Evolutionary conservation across 805 yeast genomes (phyloP), one percentile per base, ranked within the genome.

Genomic region (Saccharomyces cerevisiae): DNA sequence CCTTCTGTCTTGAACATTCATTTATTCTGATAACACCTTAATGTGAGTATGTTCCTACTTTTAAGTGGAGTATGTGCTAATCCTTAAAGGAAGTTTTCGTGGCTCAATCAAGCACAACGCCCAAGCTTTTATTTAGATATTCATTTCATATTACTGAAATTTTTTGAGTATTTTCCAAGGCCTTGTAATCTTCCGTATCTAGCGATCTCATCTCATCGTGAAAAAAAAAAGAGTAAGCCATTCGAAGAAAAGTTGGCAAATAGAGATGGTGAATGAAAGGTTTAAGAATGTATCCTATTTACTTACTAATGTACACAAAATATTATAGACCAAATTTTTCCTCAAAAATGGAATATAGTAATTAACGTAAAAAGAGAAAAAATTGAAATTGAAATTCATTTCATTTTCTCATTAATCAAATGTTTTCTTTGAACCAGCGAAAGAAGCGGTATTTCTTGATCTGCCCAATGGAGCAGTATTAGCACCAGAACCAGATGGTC

Each of bases 401-500:
- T 36, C 17, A 36, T 9, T 36, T 36, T 17, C 22, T 17, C 24
- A 58, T 70, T 81, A 85, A 74, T 87, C 91, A 66, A 87, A 87
- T 58, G 92, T 85, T 74, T 82, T 87, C 78, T 87, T 87, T 71
- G 79, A 80, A 69, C 97, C 97, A 76, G 81, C 79, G 83, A 90
- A 90, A 62, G 82, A 83, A 63, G 83, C 80, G 56, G 76, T 71
- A 58, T 64, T 63, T 67, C 70, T 69, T 26, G 62, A 49, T 53
- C 57, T 62, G 46, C 73, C 72, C 63, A 80, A 77, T 64, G 87
- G 84, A 57, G 82, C 75, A 55, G 82, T 76, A 76, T 84, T 84
- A 61, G 89, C 83, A 64, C 90, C 85, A 50, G 84, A 75, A 57
- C 75, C 73, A 31, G 71, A 61, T 54, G 69, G 70, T 62, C 74